Percentiles rank a stretch among this genome's conserved stretches.
phyloP scores from a whole-genome alignment of 2,329 filamentous ascomycete genomes.

The Thelonectria olida region DNA sequence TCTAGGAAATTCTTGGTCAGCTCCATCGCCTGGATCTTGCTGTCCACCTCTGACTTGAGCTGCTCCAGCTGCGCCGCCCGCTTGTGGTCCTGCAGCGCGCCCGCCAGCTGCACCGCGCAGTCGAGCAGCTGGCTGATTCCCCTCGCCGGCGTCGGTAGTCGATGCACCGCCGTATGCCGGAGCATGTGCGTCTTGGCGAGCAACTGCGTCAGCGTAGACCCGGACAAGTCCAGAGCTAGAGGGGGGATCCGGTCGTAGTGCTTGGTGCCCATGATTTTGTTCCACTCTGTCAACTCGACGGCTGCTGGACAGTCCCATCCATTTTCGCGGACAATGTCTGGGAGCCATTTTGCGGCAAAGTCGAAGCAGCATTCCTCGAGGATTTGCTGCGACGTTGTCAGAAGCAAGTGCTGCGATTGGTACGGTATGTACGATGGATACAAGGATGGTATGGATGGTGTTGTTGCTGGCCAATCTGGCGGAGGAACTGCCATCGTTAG shows the following conservation, averaged over 20 bases:
- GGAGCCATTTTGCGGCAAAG: conserved; percentile 4
- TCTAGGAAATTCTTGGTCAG: conserved; percentile 6
- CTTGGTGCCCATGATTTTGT: background rate
- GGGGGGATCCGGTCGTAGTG: background rate
- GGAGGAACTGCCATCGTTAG: background rate
- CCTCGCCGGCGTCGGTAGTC: conserved; percentile 1
- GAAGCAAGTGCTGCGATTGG: background rate
- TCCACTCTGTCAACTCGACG: conserved; percentile 6
- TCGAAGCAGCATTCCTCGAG: conserved; percentile 11
- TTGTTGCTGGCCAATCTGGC: background rate
- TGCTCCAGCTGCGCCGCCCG: background rate
- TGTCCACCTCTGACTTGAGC: background rate
- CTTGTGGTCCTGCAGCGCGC: background rate
- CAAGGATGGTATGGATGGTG: background rate
- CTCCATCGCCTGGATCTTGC: conserved; percentile 1
- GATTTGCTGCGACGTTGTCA: background rate
- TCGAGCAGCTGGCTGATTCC: conserved; percentile 3
- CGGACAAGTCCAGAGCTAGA: background rate
- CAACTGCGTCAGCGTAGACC: background rate
- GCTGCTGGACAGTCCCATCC: conserved; percentile 5
- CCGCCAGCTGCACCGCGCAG: background rate
- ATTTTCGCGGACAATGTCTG: background rate
- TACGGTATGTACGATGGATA: conserved; percentile 7
- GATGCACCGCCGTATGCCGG: conserved; percentile 3
- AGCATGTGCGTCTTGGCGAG: background rate